phyloP scores from a whole-genome alignment of 208 protist species.

The Leishmania gerbilli region DNA sequence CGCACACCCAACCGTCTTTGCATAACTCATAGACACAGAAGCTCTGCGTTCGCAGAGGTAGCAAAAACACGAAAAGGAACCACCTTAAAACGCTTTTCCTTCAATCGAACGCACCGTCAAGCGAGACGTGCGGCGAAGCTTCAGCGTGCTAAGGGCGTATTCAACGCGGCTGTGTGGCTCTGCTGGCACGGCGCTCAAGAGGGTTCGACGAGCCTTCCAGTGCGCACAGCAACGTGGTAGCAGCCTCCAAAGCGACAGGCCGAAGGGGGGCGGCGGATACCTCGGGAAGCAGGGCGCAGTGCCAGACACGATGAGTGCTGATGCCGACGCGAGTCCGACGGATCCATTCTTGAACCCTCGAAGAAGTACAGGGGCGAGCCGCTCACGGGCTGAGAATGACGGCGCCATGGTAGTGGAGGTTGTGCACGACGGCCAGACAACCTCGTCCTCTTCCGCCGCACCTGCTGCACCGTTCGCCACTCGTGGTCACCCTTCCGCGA shows the following conservation, averaged over 20 bases:
- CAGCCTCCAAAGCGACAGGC: neutral
- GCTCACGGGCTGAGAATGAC: neutral
- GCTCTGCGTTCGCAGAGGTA: neutral
- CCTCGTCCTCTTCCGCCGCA: neutral
- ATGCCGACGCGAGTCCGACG: conserved; percentile 1
- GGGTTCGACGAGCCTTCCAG: neutral
- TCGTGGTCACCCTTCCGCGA: neutral
- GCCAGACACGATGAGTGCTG: neutral
- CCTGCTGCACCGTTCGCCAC: neutral
- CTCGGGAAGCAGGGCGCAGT: neutral
- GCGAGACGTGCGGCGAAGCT: neutral
- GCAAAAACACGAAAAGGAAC: neutral
- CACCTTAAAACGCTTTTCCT: neutral
- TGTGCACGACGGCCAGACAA: neutral
- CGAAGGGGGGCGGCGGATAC: neutral
- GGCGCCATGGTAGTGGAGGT: neutral
- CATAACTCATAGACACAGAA: neutral
- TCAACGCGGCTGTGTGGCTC: neutral
- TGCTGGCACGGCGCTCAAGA: neutral
- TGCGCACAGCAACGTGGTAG: neutral
- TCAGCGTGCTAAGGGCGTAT: neutral
- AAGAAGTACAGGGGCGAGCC: neutral
- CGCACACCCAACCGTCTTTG: neutral
- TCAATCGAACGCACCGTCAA: neutral
- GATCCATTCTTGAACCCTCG: conserved; percentile 30